A percentile compares a stretch with the other conserved stretches of the same genome.
Evolutionary conservation across 78 protist genomes (phyloP).

Genomic region (Chrysochromulina parva): DNA sequence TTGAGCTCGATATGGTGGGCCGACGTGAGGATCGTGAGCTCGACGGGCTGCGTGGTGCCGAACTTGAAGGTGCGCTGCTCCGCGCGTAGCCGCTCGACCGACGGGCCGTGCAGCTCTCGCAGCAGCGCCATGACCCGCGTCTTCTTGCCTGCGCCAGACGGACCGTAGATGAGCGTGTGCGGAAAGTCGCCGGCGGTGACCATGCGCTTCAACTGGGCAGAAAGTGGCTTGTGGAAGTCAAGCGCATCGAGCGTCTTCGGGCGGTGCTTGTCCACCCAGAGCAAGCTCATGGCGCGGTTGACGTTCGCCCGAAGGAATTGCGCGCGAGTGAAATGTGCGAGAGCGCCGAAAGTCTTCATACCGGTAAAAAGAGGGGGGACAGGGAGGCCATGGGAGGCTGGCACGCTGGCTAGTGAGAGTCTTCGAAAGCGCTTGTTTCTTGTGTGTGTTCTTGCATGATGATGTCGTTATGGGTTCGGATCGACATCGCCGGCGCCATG

Average conservation of each 20-base stretch:
- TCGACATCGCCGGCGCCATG: no score
- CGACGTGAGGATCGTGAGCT: conserved; percentile 71
- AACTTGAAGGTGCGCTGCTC: conserved; percentile 22
- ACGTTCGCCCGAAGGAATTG: no score
- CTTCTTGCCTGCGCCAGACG: conserved; percentile 97
- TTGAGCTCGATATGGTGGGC: conserved; percentile 92
- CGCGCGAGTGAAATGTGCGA: no score
- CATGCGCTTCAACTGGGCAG: conserved; percentile 64
- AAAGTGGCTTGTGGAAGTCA: conserved; percentile 68
- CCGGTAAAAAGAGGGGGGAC: no score
- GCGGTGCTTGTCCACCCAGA: conserved; percentile 95
- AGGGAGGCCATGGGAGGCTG: no score
- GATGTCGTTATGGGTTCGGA: no score
- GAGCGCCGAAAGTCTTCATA: no score
- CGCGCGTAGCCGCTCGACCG: conserved; percentile 62
- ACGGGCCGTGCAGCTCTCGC: conserved; percentile 87
- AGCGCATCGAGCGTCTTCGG: conserved; percentile 81
- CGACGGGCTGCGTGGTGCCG: conserved; percentile 50
- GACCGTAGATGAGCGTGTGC: conserved; percentile 96
- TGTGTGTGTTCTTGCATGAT: no score
- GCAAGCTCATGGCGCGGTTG: conserved; percentile 20
- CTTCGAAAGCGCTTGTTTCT: no score
- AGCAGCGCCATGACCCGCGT: conserved; percentile 90
- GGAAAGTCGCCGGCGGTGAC: conserved; percentile 84
- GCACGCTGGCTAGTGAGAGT: no score